phyloP scores from a whole-genome alignment of 2,329 filamentous ascomycete genomes.

The Microthyrium microscopicum region DNA sequence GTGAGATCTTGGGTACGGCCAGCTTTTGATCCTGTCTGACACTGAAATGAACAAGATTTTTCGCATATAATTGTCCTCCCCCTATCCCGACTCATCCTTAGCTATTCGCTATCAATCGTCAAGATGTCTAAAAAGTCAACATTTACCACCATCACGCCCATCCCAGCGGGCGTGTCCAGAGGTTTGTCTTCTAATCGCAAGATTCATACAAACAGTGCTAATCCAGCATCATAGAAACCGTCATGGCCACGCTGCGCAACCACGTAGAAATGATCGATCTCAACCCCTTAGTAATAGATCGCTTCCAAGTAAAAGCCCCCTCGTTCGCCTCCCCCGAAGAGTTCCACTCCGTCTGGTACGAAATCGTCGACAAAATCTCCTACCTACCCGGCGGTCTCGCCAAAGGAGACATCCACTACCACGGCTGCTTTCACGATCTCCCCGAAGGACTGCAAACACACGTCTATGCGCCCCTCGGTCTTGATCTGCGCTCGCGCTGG shows the following conservation, averaged over 20 bases:
- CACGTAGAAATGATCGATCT: conserved; percentile 75
- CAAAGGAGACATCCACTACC: conserved; percentile 52
- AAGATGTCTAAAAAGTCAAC: conserved; percentile 52
- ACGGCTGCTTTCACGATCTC: conserved; percentile 63
- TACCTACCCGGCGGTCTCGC: conserved; percentile 60
- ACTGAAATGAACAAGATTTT: too few species aligned
- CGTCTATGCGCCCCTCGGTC: conserved; percentile 64
- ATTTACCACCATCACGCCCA: conserved; percentile 64
- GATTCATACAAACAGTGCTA: not conserved
- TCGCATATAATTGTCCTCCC: too few species aligned
- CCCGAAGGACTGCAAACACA: conserved; percentile 63
- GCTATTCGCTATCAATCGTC: too few species aligned
- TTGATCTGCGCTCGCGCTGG: conserved; percentile 69
- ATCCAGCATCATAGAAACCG: conserved; percentile 30
- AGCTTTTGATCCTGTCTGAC: too few species aligned
- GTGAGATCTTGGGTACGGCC: too few species aligned
- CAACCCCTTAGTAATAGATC: conserved; percentile 64
- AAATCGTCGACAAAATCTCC: conserved; percentile 32
- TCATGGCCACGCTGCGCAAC: conserved; percentile 58
- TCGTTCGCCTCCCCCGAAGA: conserved; percentile 53
- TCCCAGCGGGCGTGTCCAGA: conserved; percentile 51
- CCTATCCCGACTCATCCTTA: too few species aligned
- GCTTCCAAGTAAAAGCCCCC: conserved; percentile 49
- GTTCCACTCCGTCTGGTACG: conserved; percentile 57
- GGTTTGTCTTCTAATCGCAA: not conserved